Conservation (phyloP, 108 stramenopile species). For the Poteriospumella lacustris region DNA sequence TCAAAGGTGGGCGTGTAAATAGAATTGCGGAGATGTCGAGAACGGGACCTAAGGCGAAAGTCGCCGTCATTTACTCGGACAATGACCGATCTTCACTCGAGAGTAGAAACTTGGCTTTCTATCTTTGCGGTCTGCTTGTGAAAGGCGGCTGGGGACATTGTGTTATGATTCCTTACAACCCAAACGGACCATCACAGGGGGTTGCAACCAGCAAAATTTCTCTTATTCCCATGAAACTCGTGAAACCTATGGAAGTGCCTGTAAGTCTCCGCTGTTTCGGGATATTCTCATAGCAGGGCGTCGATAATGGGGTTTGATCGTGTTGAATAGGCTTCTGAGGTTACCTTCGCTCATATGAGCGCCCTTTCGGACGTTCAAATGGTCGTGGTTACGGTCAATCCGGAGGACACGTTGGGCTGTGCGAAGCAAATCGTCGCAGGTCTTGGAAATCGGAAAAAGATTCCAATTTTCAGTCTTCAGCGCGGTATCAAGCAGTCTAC, state of each 20-base stretch:
- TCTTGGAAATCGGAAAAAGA: not conserved
- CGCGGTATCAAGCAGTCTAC: not conserved
- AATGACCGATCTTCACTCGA: not conserved
- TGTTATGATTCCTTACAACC: not conserved
- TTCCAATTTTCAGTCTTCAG: constrained; percentile 1
- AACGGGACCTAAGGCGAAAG: not conserved
- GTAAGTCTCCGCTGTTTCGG: not conserved
- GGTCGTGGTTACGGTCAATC: not conserved
- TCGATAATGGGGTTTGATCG: not conserved
- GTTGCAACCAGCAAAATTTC: not conserved
- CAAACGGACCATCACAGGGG: not conserved
- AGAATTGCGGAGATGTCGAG: not conserved
- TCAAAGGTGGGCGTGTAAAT: too few relatives aligned
- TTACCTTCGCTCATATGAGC: constrained; percentile 2
- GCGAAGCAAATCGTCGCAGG: not conserved
- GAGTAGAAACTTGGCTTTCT: not conserved
- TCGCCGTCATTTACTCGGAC: not conserved
- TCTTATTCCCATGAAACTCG: not conserved
- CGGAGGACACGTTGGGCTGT: not conserved
- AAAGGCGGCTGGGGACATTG: not conserved
- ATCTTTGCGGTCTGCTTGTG: not conserved
- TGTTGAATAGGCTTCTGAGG: not conserved
- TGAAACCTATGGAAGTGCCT: not conserved
- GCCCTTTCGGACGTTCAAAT: not conserved
- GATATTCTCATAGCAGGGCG: not conserved